Evolutionary conservation across 352 stramenopile species (phyloP), one percentile per base, ranked within the genome.

Genomic region (Globisporangium emineosum): DNA sequence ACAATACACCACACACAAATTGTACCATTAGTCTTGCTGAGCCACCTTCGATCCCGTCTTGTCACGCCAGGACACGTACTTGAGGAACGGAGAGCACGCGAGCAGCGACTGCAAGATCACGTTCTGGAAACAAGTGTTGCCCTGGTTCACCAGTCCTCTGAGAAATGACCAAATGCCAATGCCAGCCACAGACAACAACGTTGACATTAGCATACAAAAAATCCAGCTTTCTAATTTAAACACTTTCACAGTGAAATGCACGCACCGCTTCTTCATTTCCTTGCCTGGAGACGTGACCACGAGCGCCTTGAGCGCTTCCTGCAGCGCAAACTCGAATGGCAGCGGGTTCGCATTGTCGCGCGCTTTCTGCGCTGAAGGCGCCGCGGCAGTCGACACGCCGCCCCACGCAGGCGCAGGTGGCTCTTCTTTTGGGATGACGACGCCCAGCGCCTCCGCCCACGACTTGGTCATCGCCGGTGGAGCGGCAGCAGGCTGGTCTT

Each of bases 61-160:
- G 10, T 37, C n/a, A n/a, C n/a, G 32, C 5, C 10, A 13, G 32
- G 32, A 35, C 32, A 79, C 78, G 43, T 63, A 94, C 86, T 94
- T 94, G 50, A 92, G 69, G 45, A 93, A 92, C 35, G 84, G 86
- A 21, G 83, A 74, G 62, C 86, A 94, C 17, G 82, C 76, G 25
- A 94, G 67, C 17, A 94, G 69, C 9, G 83, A 92, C 75, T 94
- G 86, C 71, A 94, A 75, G 56, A 92, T 94, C 13, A 90, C 86
- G 62, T 94, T 94, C 73, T 94, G 86, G 70, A 94, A 94, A 71
- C 86, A 94, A 58, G 86, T 94, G 60, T 94, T 94, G 69, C 86
- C 86, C 60, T 94, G 86, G 61, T 94, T 94, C 67, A 93, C 67
- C 13, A 94, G 71, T 1, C 86, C 86, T 19, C 37, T 43, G 35